Evolutionary conservation across 1,284 basidiomycete species (phyloP).

Genomic region (Boletellus sp.): DNA sequence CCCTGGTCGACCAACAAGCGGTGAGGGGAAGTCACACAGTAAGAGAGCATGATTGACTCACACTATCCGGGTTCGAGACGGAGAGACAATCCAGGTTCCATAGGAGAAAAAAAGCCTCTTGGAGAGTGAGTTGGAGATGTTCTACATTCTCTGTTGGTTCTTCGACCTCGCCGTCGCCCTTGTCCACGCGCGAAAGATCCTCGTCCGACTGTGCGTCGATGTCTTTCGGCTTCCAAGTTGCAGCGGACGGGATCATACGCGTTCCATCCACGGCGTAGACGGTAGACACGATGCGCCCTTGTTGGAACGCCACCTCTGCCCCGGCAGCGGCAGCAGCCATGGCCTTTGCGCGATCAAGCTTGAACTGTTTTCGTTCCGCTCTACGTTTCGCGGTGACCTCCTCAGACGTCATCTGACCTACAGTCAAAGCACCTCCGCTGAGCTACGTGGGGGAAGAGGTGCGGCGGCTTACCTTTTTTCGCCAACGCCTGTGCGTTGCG

Average conservation of each 20-base stretch:
- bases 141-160: slow-evolving; percentile 72
- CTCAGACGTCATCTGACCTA: slow-evolving; percentile 68
- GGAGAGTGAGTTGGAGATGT: slow-evolving; percentile 87
- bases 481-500: slow-evolving; percentile 59
- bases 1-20: slow-evolving; percentile 35
- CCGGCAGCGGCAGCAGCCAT: slow-evolving; percentile 71
- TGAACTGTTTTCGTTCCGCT: slow-evolving; percentile 85
- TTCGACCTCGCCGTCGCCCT: slow-evolving; percentile 38
- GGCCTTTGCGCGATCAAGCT: slow-evolving; percentile 82
- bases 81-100: slow-evolving; percentile 84
- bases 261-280: slow-evolving; percentile 46
- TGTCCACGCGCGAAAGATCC: slow-evolving; percentile 8
- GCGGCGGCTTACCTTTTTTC: slow-evolving; percentile 46
- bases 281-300: slow-evolving; percentile 53
- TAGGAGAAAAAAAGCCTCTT: slow-evolving; percentile 89
- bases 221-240: slow-evolving; percentile 63
- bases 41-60: slow-evolving; percentile 33
- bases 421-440: slow-evolving; percentile 1
- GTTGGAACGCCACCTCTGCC: slow-evolving; percentile 69
- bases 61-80: slow-evolving; percentile 63
- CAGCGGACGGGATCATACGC: slow-evolving; percentile 64
- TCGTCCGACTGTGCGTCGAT: background rate
- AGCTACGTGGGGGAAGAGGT: background rate
- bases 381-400: slow-evolving; percentile 84
- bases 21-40: slow-evolving; percentile 1